Conservation (phyloP, 2,329 filamentous ascomycete species). For the Ceratocystis lukuohia region DNA sequence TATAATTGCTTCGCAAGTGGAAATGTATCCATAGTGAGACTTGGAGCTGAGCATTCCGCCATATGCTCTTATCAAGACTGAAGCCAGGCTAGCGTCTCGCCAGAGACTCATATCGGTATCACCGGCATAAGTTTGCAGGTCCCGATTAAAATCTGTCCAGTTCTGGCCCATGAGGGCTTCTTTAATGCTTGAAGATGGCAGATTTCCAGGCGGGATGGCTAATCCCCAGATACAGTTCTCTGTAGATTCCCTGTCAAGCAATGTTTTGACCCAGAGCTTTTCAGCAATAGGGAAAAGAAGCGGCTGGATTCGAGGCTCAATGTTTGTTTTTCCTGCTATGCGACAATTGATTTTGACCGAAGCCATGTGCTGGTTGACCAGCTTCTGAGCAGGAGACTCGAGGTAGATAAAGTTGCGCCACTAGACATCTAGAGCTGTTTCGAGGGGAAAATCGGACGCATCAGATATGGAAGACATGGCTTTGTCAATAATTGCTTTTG, state of each 20-base stretch:
- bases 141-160: not conserved
- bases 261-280: not conserved
- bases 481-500: not conserved
- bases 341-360: not conserved
- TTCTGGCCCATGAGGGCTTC: not conserved
- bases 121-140: not conserved
- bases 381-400: constrained; percentile 4
- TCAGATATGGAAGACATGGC: not conserved
- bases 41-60: not conserved
- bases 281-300: not conserved
- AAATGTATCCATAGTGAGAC: not conserved
- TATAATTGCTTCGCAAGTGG: not conserved
- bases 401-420: constrained; percentile 1
- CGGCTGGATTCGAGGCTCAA: not conserved
- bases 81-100: not conserved
- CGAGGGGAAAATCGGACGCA: not conserved
- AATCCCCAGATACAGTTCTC: not conserved
- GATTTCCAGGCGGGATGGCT: not conserved
- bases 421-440: not conserved
- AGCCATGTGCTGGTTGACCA: not conserved
- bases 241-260: not conserved
- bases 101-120: not conserved
- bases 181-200: not conserved
- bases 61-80: not conserved
- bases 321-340: not conserved